phyloP scores from a whole-genome alignment of 305 asterid genomes.

The Coffea humblotiana region DNA sequence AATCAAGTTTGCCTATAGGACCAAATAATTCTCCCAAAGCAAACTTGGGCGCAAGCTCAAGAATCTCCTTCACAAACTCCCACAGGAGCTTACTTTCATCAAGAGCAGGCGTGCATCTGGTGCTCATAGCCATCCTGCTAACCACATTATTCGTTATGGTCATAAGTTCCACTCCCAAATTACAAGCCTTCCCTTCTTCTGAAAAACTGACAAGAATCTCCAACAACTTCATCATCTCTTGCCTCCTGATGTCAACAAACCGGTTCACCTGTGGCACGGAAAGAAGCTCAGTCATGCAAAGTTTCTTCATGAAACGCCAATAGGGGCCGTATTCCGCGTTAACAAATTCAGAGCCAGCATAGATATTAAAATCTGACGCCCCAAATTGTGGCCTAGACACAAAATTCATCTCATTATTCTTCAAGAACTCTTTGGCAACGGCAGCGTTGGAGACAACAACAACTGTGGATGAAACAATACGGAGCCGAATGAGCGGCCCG shows the following conservation, averaged over 20 bases:
- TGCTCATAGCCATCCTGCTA: constrained; percentile 24
- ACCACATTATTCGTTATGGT: constrained; percentile 29
- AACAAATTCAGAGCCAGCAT: constrained; percentile 37
- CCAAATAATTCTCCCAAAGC: constrained; percentile 50
- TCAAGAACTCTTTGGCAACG: constrained; percentile 41
- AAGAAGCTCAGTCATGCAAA: constrained; percentile 42
- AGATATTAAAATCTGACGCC: constrained; percentile 42
- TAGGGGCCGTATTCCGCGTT: constrained; percentile 60
- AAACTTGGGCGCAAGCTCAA: constrained; percentile 39
- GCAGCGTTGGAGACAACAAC: constrained; percentile 46
- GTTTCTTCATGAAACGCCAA: constrained; percentile 47
- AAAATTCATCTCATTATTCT: constrained; percentile 37
- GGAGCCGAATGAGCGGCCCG: constrained; percentile 49
- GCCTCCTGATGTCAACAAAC: constrained; percentile 37
- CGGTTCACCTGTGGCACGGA: constrained; percentile 36
- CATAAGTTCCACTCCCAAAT: constrained; percentile 52
- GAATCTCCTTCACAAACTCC: constrained; percentile 44
- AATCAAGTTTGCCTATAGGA: constrained; percentile 51
- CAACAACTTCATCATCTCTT: constrained; percentile 37
- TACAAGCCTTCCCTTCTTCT: constrained; percentile 26
- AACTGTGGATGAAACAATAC: constrained; percentile 35
- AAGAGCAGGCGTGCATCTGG: constrained; percentile 12
- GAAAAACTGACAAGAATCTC: constrained; percentile 23
- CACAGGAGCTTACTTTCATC: constrained; percentile 35
- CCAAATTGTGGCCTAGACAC: constrained; percentile 31